Evolutionary conservation across 2,329 filamentous ascomycete genomes (phyloP).

Genomic region (Trichoderma aggressivum): DNA sequence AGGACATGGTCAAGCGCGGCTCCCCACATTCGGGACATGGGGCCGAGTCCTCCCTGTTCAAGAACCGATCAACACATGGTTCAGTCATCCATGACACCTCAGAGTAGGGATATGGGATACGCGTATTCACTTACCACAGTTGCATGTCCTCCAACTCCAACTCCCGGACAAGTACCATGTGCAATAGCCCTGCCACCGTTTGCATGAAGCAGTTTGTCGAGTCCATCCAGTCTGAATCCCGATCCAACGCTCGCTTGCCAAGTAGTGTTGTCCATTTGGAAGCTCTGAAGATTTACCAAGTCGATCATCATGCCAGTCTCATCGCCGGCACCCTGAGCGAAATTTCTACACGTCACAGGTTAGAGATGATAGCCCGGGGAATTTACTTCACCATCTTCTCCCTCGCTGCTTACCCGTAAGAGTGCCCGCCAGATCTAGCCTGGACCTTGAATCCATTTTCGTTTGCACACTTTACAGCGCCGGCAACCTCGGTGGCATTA

Average conservation of each 20-base stretch:
- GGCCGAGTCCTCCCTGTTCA: slow-evolving; percentile 52
- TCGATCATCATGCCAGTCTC: slow-evolving; percentile 46
- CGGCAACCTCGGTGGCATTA: slow-evolving; percentile 52
- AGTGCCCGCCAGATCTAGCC: slow-evolving; percentile 62
- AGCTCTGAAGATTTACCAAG: slow-evolving; percentile 49
- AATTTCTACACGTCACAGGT: slow-evolving; percentile 30
- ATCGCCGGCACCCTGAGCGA: slow-evolving; percentile 47
- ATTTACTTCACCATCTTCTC: not conserved
- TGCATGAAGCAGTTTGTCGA: slow-evolving; percentile 48
- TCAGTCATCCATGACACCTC: not conserved
- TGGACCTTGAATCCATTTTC: slow-evolving; percentile 52
- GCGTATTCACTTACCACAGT: slow-evolving; percentile 45
- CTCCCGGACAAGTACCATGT: slow-evolving; percentile 57
- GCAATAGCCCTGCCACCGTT: slow-evolving; percentile 55
- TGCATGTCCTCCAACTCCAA: slow-evolving; percentile 57
- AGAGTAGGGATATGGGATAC: not conserved
- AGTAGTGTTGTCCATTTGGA: slow-evolving; percentile 50
- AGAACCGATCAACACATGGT: not conserved
- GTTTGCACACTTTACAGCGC: slow-evolving; percentile 55
- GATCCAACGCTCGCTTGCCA: slow-evolving; percentile 55
- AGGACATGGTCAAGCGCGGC: slow-evolving; percentile 53
- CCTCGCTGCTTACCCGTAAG: slow-evolving; percentile 49
- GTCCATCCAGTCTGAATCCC: slow-evolving; percentile 50
- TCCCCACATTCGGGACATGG: slow-evolving; percentile 59
- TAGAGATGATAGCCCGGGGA: not conserved